phyloP scores from a whole-genome alignment of 1,139 yeast genomes.

The Suhomyces maxii region DNA sequence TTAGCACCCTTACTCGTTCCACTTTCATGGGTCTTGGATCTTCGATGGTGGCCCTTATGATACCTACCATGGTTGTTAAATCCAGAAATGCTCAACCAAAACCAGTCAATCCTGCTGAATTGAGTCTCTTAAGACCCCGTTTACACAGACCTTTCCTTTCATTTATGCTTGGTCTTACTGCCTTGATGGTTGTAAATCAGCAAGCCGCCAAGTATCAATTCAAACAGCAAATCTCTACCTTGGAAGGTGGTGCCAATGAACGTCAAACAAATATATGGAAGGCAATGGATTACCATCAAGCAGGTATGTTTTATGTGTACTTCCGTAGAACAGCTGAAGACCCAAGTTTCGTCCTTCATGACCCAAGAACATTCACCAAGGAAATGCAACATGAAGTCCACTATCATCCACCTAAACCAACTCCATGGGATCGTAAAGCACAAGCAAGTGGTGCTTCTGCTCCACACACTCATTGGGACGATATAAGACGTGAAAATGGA shows the following conservation, averaged over 20 bases:
- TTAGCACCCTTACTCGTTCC: constrained; percentile 25
- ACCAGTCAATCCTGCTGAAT: constrained; percentile 6
- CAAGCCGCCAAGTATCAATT: constrained; percentile 27
- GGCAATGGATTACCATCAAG: constrained; percentile 38
- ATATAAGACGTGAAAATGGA: constrained; percentile 33
- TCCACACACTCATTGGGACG: constrained; percentile 30
- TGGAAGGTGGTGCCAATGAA: constrained; percentile 14
- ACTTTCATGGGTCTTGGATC: constrained; percentile 25
- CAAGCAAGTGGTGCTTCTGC: neutral
- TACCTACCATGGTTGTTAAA: constrained; percentile 14
- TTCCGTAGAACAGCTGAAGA: constrained; percentile 35
- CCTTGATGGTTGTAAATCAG: constrained; percentile 29
- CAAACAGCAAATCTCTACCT: constrained; percentile 17
- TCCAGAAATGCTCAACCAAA: constrained; percentile 2
- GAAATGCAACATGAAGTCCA: constrained; percentile 28
- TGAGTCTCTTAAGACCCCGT: constrained; percentile 11
- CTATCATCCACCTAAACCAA: constrained; percentile 21
- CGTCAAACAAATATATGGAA: constrained; percentile 35
- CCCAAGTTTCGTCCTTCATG: constrained; percentile 35
- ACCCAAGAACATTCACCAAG: constrained; percentile 35
- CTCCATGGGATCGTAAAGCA: neutral
- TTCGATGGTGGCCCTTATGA: constrained; percentile 13
- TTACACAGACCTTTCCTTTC: constrained; percentile 37
- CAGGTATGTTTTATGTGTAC: constrained; percentile 38
- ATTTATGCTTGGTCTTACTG: constrained; percentile 30